Evolutionary conservation across 257 asterid species (phyloP), one percentile per base, ranked within the genome.

Genomic region (Henckelia pumila): DNA sequence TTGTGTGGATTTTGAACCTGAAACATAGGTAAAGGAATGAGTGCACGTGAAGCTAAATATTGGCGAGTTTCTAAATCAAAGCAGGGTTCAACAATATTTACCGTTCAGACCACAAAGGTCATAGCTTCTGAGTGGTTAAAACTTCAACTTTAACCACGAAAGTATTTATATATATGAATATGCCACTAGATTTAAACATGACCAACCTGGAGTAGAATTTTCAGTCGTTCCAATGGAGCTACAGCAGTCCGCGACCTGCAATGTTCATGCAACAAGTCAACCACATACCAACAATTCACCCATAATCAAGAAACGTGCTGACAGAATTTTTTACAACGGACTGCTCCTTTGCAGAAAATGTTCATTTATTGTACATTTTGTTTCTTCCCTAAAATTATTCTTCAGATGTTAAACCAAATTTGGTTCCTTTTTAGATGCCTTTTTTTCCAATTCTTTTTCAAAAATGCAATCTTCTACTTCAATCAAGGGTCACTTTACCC

Each of bases 231-330:
- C 87, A 94, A 66, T 14, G 99, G 99, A 67, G 99, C 99, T 30
- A 93, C 99, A 35, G 99, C 95, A 62, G 97, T 94, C 44, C 99
- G 88, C 1, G 99, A 93, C 80, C 99, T 93, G 96, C 71, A 83
- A 76, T 62, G 59, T 55, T 35, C 61, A 64, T 5, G 66, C 72
- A 56, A 29, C 57, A 60, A 62, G 25, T 75, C 67, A 69, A 65
- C 29, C 37, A 65, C 26, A 40, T 32, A 24, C 56, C 22, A 55
- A 10, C n/a, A 23, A 53, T 23, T 50, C 59, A 53, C 57, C 23
- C 35, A 56, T 57, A 61, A n/a, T 50, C 3, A 0, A 10, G 16
- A 70, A 70, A 33, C 47, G 40, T 35, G 26, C 75, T 70, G 70
- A 23, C 55, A 44, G 30, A 63, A 62, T 23, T 49, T 19, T 55